These are phyloP conservation scores for Claviceps cyperi DNA, from an alignment of 2,329 filamentous ascomycete species.

Conservation along the genomic window DNA sequence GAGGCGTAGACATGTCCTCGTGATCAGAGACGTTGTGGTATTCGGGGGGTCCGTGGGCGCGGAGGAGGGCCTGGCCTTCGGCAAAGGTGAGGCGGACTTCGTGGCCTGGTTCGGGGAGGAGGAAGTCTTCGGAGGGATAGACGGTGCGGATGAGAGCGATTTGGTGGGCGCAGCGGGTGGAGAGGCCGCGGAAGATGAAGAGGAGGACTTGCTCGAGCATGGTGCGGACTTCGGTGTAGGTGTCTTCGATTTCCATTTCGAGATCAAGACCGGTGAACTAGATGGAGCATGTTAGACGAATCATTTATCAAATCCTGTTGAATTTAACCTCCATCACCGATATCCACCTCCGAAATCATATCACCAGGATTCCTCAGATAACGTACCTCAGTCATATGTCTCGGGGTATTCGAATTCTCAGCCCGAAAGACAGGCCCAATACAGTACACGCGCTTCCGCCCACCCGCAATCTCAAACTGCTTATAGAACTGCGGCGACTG, in stretches of 20 bases:
- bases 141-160: constrained; percentile 58
- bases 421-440: constrained; percentile 72
- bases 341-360: too few species aligned
- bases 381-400: constrained; percentile 63
- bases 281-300: neutral
- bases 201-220: constrained; percentile 63
- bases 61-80: constrained; percentile 63
- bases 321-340: too few species aligned
- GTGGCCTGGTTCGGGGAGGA: constrained; percentile 59
- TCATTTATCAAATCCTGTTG: too few species aligned
- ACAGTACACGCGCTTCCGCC: constrained; percentile 63
- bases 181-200: constrained; percentile 55
- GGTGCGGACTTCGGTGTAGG: constrained; percentile 61
- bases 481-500: constrained; percentile 81
- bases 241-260: constrained; percentile 74
- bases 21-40: constrained; percentile 55
- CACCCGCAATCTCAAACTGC: constrained; percentile 70
- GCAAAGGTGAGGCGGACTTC: constrained; percentile 65
- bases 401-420: constrained; percentile 73
- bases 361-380: neutral
- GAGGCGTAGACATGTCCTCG: constrained; percentile 67
- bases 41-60: constrained; percentile 56
- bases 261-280: constrained; percentile 72
- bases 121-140: constrained; percentile 65
- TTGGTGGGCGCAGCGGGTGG: constrained; percentile 46